Evolutionary conservation across 768 basidiomycete genomes (phyloP).

Genomic region (Mrakia frigida): DNA sequence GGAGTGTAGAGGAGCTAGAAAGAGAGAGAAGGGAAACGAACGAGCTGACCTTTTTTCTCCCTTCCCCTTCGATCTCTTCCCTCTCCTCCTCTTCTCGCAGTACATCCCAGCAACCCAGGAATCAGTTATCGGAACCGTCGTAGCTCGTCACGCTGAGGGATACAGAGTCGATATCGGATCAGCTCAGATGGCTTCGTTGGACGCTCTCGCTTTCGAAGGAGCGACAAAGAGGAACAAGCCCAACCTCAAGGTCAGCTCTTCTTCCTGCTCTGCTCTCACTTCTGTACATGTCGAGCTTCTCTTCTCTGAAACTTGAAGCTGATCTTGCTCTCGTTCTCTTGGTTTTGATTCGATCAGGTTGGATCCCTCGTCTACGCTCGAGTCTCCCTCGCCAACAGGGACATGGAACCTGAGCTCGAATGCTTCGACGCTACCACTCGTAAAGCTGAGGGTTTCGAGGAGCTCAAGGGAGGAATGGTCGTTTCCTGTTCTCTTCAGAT

Average conservation of each 20-base stretch:
- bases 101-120: constrained; percentile 88
- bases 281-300: neutral
- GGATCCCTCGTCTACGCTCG: constrained; percentile 87
- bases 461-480: constrained; percentile 82
- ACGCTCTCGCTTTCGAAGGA: constrained; percentile 89
- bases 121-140: constrained; percentile 76
- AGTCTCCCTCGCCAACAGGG: constrained; percentile 87
- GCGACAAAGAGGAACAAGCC: constrained; percentile 92
- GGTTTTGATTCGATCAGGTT: constrained; percentile 53
- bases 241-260: constrained; percentile 67
- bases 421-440: constrained; percentile 91
- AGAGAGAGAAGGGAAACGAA: neutral
- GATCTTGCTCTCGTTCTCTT: neutral
- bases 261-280: neutral
- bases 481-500: constrained; percentile 74
- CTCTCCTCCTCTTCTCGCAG: constrained; percentile 46
- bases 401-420: constrained; percentile 97
- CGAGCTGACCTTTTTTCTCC: neutral
- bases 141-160: constrained; percentile 74
- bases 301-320: neutral
- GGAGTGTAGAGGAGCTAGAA: constrained; percentile 18
- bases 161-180: constrained; percentile 92
- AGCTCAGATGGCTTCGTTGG: constrained; percentile 76
- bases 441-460: constrained; percentile 89
- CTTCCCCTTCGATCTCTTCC: neutral